Evolutionary conservation across 1,139 yeast species (phyloP), one percentile per base, ranked within the genome.

Genomic region (Pichia sp.): DNA sequence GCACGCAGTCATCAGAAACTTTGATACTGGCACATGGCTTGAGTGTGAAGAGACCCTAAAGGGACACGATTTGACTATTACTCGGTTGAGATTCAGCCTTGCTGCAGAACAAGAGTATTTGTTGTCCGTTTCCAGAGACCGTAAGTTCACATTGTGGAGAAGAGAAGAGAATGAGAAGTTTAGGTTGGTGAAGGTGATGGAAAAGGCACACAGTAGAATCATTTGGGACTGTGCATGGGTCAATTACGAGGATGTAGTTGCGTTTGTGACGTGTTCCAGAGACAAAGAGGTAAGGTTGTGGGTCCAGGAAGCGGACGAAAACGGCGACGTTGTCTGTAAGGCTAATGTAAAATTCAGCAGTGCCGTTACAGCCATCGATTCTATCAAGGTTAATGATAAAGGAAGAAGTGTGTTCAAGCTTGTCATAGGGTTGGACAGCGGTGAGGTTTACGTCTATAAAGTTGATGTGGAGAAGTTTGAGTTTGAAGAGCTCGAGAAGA

Each of bases 141-240:
- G 99, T 64, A 87, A 84, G 64, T 84, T 87, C 73, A 83, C 92
- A 38, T 65, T 93, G 45, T 93, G 97, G 96, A 70, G 71, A 60
- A 76, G 85, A 55, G 64, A 65, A 8, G 69, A 42, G 29, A 27
- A 27, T 8, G 55, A 50, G 4, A 63, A 66, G 34, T 76, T 87
- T 59, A 72, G 71, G 36, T 68, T 76, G 50, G 71, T 77, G 7
- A 80, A 80, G 49, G 64, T 75, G 55, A 75, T 76, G 57, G 75
- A 77, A 46, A 90, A 87, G 66, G 97, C 97, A 1, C 99, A 95
- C 66, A 72, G 86, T 8, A 82, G 98, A 71, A 93, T 95, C 63
- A 83, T 95, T 50, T 95, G 99, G 99, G 99, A 93, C 71, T 85
- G 95, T 67, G 80, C 87, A 38, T 93, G 97, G 97, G 73, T 81